A percentile compares a stretch with the other conserved stretches of the same genome.
These are phyloP conservation scores for Pichia sp. DNA, from an alignment of 1,139 yeast genomes.

Conservation along the genomic window DNA sequence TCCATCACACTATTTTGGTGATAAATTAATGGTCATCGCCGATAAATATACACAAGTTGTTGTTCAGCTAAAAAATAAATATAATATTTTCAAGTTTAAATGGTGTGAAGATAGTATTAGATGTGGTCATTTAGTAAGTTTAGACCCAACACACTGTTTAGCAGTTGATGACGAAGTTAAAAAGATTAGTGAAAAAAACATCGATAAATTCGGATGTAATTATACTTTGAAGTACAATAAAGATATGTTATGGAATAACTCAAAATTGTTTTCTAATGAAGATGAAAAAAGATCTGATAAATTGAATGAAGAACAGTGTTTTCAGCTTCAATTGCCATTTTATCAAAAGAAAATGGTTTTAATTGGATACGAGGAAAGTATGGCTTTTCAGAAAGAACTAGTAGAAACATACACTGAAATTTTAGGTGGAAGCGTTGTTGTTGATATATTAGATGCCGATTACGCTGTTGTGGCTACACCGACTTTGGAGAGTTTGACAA, in stretches of 20 bases:
- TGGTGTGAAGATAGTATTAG: conserved; percentile 70
- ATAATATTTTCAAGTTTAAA: conserved; percentile 55
- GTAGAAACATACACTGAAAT: conserved; percentile 28
- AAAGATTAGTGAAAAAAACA: conserved; percentile 25
- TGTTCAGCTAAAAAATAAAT: conserved; percentile 36
- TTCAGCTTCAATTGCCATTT: not conserved
- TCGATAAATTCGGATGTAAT: conserved; percentile 55
- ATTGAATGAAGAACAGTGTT: not conserved
- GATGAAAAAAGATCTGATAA: not conserved
- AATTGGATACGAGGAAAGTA: conserved; percentile 12
- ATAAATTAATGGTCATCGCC: conserved; percentile 36
- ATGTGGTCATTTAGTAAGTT: conserved; percentile 36
- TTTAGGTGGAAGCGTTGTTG: conserved; percentile 32
- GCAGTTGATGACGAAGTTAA: conserved; percentile 29
- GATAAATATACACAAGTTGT: conserved; percentile 46
- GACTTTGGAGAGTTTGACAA: not conserved
- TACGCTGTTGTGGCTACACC: conserved; percentile 23
- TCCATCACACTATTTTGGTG: conserved; percentile 17
- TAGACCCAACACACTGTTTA: conserved; percentile 58
- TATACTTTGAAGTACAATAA: conserved; percentile 31
- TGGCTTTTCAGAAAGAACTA: conserved; percentile 4
- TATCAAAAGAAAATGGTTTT: conserved; percentile 7
- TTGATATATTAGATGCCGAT: conserved; percentile 23
- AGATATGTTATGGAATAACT: conserved; percentile 32
- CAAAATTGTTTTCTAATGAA: conserved; percentile 15